A percentile compares a stretch with the other conserved stretches of the same genome.
Conservation (phyloP, 2,329 filamentous ascomycete species). For the Penicillium sp. region DNA sequence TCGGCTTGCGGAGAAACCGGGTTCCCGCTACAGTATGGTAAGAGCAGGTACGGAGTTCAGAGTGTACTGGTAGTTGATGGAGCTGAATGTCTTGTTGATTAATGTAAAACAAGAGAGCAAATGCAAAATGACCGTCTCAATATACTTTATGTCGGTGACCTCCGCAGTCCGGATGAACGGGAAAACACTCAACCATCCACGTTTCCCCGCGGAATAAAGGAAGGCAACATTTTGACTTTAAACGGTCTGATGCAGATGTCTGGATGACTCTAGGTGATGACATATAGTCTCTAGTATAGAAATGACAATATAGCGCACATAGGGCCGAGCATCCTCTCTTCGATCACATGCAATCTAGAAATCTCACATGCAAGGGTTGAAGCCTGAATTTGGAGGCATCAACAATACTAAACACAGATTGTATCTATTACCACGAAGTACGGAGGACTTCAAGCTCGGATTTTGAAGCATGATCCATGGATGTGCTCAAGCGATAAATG, state of each 20-base stretch:
- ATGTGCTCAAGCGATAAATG: no score
- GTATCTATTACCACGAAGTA: not conserved
- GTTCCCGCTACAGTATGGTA: not conserved
- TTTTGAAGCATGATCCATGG: no score
- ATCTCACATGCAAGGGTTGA: not conserved
- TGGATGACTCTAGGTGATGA: no score
- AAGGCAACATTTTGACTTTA: constrained; percentile 3
- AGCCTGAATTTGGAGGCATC: not conserved
- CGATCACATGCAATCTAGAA: not conserved
- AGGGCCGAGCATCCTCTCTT: not conserved
- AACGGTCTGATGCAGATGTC: not conserved
- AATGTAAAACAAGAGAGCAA: not conserved
- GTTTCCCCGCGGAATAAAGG: constrained; percentile 24
- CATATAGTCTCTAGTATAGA: not conserved
- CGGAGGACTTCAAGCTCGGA: not conserved
- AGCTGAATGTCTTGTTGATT: not conserved
- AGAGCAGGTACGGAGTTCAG: no score
- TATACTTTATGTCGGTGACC: constrained; percentile 8
- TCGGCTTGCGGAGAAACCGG: constrained; percentile 24
- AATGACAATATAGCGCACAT: not conserved
- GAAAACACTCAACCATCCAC: constrained; percentile 14
- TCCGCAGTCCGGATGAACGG: constrained; percentile 24
- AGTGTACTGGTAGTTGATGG: no score
- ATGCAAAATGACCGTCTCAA: not conserved
- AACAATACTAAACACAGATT: not conserved